A percentile compares a stretch with the other conserved stretches of the same genome.
Evolutionary conservation across 306 rosid genomes (phyloP).

Genomic region (Albizia julibrissin): DNA sequence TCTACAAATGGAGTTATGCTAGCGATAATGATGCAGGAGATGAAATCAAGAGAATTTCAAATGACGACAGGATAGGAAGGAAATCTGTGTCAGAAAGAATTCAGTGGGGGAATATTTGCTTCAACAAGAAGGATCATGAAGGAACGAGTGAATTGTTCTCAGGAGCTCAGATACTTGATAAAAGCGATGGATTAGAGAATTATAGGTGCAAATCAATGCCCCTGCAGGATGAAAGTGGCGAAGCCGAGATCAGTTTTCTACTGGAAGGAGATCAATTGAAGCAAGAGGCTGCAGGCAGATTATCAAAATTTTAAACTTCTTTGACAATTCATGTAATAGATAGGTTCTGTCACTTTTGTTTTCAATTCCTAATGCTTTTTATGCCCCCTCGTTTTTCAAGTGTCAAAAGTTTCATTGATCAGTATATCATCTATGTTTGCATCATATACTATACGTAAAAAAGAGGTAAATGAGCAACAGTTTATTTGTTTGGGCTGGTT

Average conservation of each 20-base stretch:
- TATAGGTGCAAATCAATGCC: slow-evolving; percentile 29
- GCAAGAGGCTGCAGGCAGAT: slow-evolving; percentile 5
- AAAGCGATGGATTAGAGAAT: slow-evolving; percentile 36
- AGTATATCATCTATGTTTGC: background rate
- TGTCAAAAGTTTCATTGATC: background rate
- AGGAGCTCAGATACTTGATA: slow-evolving; percentile 33
- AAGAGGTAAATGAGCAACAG: slow-evolving; percentile 21
- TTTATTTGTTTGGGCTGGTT: background rate
- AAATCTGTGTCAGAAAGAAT: slow-evolving; percentile 57
- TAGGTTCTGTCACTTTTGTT: background rate
- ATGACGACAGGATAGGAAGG: slow-evolving; percentile 51
- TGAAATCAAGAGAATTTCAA: slow-evolving; percentile 40
- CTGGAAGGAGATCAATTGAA: background rate
- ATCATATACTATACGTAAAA: background rate
- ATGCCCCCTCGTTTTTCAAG: background rate
- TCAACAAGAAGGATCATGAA: slow-evolving; percentile 40
- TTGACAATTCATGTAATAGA: background rate
- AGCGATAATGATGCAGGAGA: slow-evolving; percentile 36
- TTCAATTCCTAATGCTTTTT: background rate
- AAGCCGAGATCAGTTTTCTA: background rate
- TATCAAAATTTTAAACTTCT: background rate
- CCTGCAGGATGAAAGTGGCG: slow-evolving; percentile 5
- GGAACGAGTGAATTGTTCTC: slow-evolving; percentile 32
- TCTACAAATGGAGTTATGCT: slow-evolving; percentile 59
- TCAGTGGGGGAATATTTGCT: slow-evolving; percentile 71